Evolutionary conservation across 164 flowering plant genomes (phyloP), one percentile per base, ranked within the genome.

Genomic region (Dillenia suffruticosa): DNA sequence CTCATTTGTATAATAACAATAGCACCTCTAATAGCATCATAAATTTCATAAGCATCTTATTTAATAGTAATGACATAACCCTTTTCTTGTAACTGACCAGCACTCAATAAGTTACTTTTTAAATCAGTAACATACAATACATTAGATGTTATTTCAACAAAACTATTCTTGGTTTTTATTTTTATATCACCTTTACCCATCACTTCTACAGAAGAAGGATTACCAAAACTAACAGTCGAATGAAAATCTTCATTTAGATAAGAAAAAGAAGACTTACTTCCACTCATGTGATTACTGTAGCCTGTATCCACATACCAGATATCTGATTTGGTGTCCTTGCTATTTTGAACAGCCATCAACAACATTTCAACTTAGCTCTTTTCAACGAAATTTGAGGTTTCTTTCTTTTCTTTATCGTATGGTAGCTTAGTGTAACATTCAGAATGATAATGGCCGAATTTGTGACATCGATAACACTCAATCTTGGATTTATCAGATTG

Each of bases 181-280:
- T 52, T 15, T 22, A 66, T 54, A 52, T 66, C 59, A 44, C 54
- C 64, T 43, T 66, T 66, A 26, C 44, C 64, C 57, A 24, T 66
- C 54, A 58, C 60, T 22, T 14, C 54, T 47, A 46, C 17, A 10
- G 48, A 49, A 13, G 46, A 60, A 50, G 7, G 26, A 49, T 55
- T 44, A 55, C 58, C 44, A 55, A 55, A 55, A 12, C 48, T 63
- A 8, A 62, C 65, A 15, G 49, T 65, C 19, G 57, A 19, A n/a
- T 51, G 56, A 58, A 56, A 47, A 12, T 15, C 32, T 57, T 65
- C 57, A 54, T 59, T 40, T 60, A 66, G 54, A 32, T 59, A 59
- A 47, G 58, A 46, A 53, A 59, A 66, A 66, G 11, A 66, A 54
- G 54, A 59, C 64, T 68, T 68, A 62, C 62, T 61, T 22, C 69